phyloP scores from a whole-genome alignment of 257 asterid genomes.

The Schizonepeta tenuifolia region DNA sequence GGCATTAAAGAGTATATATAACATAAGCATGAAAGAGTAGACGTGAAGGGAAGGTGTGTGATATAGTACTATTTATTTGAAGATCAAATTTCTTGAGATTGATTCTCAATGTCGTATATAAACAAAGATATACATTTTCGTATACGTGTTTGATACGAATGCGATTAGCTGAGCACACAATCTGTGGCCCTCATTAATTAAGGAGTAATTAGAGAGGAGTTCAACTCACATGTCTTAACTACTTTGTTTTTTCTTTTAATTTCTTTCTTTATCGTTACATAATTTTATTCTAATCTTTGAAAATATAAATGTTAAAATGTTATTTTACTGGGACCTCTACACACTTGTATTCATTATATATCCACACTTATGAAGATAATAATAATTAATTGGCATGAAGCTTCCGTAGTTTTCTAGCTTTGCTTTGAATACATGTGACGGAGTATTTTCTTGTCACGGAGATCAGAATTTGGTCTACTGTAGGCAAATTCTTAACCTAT shows the following conservation, averaged over 20 bases:
- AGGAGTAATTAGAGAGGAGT: background rate
- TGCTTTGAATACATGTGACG: background rate
- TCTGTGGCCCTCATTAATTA: background rate
- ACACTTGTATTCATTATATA: too few relatives aligned
- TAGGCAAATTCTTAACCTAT: background rate
- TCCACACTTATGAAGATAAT: too few relatives aligned
- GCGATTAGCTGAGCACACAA: background rate
- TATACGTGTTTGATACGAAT: conserved; percentile 28
- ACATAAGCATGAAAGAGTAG: background rate
- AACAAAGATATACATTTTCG: background rate
- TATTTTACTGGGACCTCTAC: too few relatives aligned
- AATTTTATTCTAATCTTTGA: too few relatives aligned
- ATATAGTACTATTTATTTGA: too few relatives aligned
- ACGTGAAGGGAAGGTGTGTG: background rate
- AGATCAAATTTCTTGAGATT: background rate
- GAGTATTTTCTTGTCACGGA: background rate
- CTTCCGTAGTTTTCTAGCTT: background rate
- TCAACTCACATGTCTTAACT: conserved; percentile 9
- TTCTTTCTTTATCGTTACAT: too few relatives aligned
- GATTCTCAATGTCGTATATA: background rate
- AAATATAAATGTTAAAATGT: too few relatives aligned
- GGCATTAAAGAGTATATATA: background rate
- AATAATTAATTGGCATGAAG: background rate
- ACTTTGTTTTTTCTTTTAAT: background rate
- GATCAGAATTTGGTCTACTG: background rate